Conservation (phyloP, 2,329 filamentous ascomycete genomes). For the Rutstroemia sp. region DNA sequence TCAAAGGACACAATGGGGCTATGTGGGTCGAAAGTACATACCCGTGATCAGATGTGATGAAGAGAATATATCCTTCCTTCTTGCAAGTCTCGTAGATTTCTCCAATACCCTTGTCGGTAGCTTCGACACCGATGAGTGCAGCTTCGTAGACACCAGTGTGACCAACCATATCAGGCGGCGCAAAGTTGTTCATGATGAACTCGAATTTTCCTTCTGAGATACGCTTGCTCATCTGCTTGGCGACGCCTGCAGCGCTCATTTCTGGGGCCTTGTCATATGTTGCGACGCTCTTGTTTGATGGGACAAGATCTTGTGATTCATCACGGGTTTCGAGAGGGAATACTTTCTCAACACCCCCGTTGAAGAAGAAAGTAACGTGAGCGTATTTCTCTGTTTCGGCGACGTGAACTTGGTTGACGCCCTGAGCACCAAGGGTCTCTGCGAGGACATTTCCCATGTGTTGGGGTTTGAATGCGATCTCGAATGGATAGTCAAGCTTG, state of each 20-base stretch:
- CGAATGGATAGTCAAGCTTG: constrained; percentile 90
- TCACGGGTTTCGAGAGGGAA: constrained; percentile 90
- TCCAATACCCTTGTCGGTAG: constrained; percentile 91
- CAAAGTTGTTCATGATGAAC: constrained; percentile 99
- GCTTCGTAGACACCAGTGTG: constrained; percentile 97
- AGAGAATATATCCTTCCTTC: constrained; percentile 85
- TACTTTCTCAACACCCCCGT: constrained; percentile 94
- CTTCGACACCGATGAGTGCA: constrained; percentile 73
- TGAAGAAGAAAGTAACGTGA: constrained; percentile 99
- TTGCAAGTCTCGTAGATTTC: constrained; percentile 90
- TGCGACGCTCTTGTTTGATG: constrained; percentile 80
- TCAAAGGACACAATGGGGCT: not conserved
- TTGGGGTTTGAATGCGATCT: constrained; percentile 87
- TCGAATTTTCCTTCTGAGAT: constrained; percentile 81
- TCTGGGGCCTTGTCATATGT: constrained; percentile 93
- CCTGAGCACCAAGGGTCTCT: constrained; percentile 89
- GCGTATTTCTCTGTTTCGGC: constrained; percentile 99
- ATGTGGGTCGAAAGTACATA: constrained; percentile 32
- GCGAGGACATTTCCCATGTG: constrained; percentile 97
- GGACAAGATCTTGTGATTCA: constrained; percentile 68
- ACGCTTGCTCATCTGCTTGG: constrained; percentile 81
- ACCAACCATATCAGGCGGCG: constrained; percentile 97
- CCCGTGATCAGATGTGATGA: constrained; percentile 95
- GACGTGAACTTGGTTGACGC: constrained; percentile 86
- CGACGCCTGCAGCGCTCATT: constrained; percentile 91